Base-by-base conservation (phyloP, 2,329 filamentous ascomycete genomes). In the Pezicula radicicola region DNA sequence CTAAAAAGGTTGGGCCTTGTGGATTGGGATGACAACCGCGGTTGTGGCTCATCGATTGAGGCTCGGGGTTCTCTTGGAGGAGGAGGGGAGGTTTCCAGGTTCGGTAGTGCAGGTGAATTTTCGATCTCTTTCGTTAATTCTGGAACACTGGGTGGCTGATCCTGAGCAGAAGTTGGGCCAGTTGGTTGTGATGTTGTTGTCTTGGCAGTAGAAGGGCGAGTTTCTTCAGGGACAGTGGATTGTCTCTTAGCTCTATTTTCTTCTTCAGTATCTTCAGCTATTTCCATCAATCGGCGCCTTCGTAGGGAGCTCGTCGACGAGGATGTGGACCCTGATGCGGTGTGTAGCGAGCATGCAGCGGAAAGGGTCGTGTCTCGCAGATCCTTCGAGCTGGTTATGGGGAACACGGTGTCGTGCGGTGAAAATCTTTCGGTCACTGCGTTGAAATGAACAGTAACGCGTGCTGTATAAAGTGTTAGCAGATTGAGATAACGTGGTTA, bases 341-440 rank as follows among this genome's bases (percentile, higher is more conserved):
- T 88, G 71, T 97, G 91, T 49, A 97, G 76, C 41, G 91, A 91
- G 71, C 92, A 97, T 49, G 90, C 90, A 30, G 91, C 85, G 9
- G 91, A 93, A 49, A 99, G 80, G 59, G 90, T 88, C 54, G 88
- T 87, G 68, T 99, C 94, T 66, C 87, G 92, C 52, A 99, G 80
- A 53, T 94, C 91, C 60, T 87, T 85, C 37, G 90, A 78, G 13
- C 80, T 74, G 46, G 85, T 75, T 50, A 97, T 88, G 52, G 88
- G 81, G 67, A 97, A 90, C 35, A 87, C 81, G 30, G 89, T 89
- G 70, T 97, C 92, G 74, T 95, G 89, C 1, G 92, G 93, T 33
- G 88, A 83, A 69, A 96, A 95, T 49, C 76, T 76, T 61, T 88
- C 85, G 67, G 82, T 84, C 36, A 88, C 70, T 49, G 83, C 79